Conservation (phyloP, 139 green algal species). For the Gonium pectorale region DNA sequence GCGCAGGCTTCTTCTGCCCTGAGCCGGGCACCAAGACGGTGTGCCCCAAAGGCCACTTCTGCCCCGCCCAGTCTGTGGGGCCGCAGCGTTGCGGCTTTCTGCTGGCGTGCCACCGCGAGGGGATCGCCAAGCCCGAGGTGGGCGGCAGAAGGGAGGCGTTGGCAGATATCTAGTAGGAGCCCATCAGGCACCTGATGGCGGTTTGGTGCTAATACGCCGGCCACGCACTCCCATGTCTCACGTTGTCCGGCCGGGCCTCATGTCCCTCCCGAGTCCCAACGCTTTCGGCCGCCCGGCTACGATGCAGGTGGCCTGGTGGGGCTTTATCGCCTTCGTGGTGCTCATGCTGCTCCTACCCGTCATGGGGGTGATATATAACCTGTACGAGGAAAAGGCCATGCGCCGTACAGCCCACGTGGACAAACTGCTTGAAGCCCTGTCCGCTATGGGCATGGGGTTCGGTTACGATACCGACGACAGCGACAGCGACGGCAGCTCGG, state of each 20-base stretch:
- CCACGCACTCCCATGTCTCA: too few species aligned
- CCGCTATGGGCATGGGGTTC: constrained; percentile 4
- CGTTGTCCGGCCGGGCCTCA: too few species aligned
- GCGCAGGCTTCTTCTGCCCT: constrained; percentile 53
- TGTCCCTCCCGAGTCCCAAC: too few species aligned
- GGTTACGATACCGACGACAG: background rate
- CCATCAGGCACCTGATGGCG: too few species aligned
- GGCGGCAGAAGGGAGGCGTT: background rate
- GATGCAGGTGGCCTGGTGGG: constrained; percentile 19
- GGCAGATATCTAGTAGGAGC: background rate
- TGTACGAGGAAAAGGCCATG: background rate
- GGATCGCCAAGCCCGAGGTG: constrained; percentile 3
- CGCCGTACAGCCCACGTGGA: background rate
- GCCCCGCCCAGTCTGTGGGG: constrained; percentile 3
- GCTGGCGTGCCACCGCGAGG: background rate
- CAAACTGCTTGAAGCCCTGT: constrained; percentile 28
- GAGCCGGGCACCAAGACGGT: constrained; percentile 18
- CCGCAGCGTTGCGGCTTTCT: constrained; percentile 24
- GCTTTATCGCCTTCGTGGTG: constrained; percentile 18
- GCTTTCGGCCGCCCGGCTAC: too few species aligned
- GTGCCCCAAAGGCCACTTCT: constrained; percentile 57
- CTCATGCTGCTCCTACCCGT: constrained; percentile 12
- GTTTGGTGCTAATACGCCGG: too few species aligned
- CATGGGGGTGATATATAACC: background rate
- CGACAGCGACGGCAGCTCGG: background rate